A percentile compares a stretch with the other conserved stretches of the same genome.
These are phyloP conservation scores for Microcyclosporella mali DNA, from an alignment of 2,329 filamentous ascomycete genomes.

Conservation along the genomic window DNA sequence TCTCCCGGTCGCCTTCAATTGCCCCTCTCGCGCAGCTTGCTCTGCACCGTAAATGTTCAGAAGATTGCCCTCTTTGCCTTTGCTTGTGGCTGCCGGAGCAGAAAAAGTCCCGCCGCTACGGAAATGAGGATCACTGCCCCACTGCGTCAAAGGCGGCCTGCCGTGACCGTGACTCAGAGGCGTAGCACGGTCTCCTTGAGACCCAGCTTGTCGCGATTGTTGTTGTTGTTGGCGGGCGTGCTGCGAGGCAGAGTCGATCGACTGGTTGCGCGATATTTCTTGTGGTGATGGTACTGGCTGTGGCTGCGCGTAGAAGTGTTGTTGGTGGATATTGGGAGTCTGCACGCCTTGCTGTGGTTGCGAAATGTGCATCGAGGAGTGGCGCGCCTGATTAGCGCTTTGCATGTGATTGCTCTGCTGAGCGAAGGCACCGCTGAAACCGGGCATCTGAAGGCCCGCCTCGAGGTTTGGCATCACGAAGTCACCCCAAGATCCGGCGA, in stretches of 20 bases:
- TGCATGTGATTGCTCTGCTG: no score
- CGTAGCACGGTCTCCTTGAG: not conserved
- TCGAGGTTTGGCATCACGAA: constrained; percentile 1
- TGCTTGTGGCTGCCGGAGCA: not conserved
- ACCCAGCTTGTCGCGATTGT: not conserved
- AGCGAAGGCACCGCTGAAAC: no score
- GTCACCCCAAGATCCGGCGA: constrained; percentile 2
- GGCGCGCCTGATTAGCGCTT: no score
- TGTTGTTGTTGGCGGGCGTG: not conserved
- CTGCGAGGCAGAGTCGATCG: no score
- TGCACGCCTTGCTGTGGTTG: no score
- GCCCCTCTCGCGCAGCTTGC: constrained; percentile 1
- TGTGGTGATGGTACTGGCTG: no score
- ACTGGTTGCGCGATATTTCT: no score
- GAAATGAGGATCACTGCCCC: constrained; percentile 13
- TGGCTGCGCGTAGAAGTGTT: no score
- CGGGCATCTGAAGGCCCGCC: no score
- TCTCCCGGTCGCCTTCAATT: no score
- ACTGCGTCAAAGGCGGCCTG: constrained; percentile 3
- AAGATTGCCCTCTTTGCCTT: constrained; percentile 9
- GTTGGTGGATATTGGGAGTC: no score
- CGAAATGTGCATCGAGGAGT: no score
- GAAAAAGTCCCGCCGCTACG: constrained; percentile 1
- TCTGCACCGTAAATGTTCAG: constrained; percentile 10
- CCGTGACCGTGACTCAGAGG: not conserved